These are phyloP conservation scores for Penicillium brevicompactum DNA, from an alignment of 2,329 filamentous ascomycete species.

Conservation along the genomic window DNA sequence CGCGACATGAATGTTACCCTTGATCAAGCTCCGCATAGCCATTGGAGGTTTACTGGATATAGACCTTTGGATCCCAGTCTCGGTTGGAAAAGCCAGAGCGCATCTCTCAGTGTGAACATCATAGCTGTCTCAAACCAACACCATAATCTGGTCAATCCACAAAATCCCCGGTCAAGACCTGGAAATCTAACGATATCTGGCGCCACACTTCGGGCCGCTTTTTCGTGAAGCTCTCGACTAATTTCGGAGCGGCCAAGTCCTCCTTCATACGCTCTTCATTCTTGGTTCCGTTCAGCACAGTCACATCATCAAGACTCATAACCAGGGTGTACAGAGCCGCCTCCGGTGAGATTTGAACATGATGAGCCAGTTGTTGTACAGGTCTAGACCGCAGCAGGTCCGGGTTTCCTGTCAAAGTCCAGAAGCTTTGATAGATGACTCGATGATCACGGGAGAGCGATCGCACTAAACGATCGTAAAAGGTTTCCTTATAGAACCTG, in stretches of 20 bases:
- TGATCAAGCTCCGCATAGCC: no score
- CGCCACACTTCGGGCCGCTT: slow-evolving; percentile 55
- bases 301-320: slow-evolving; percentile 52
- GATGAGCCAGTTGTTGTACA: slow-evolving; percentile 54
- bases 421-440: slow-evolving; percentile 63
- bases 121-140: not conserved
- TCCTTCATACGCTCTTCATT: slow-evolving; percentile 53
- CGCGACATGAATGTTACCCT: no score
- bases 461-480: slow-evolving; percentile 63
- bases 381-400: slow-evolving; percentile 49
- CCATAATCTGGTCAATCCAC: no score
- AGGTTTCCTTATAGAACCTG: slow-evolving; percentile 64
- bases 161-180: slow-evolving; percentile 38
- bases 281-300: slow-evolving; percentile 60
- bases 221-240: slow-evolving; percentile 47
- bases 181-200: slow-evolving; percentile 52
- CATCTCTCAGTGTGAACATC: not conserved
- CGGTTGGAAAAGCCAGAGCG: no score
- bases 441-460: slow-evolving; percentile 55
- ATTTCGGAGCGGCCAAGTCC: slow-evolving; percentile 52
- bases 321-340: slow-evolving; percentile 61
- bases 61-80: no score
- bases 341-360: slow-evolving; percentile 44
- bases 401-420: slow-evolving; percentile 64
- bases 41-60: no score